Evolutionary conservation across 768 basidiomycete species (phyloP), one percentile per base, ranked within the genome.

Genomic region (Tricholoma terreum): DNA sequence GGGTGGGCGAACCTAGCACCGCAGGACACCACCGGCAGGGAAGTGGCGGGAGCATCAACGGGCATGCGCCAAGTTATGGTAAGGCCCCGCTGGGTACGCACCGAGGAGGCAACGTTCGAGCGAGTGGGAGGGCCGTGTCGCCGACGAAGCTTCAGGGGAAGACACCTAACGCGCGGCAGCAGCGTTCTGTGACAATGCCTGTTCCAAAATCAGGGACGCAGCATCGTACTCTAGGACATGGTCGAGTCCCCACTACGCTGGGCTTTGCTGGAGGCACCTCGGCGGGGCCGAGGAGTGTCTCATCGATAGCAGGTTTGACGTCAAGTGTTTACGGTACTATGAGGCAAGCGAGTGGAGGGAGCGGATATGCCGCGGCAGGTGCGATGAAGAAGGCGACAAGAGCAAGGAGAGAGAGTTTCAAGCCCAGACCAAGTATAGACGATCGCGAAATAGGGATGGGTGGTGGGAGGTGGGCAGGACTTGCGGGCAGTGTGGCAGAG

Each of bases 401-500:
- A 51, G 81, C 82, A 38, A 72, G 79, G 58, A 78, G 87, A 60
- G 90, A 93, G 74, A 93, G 90, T 70, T 94, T 93, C 71, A 89
- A 84, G 67, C 92, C 92, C 9, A 77, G 92, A 34, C 83, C 89
- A 42, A 92, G 90, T 63, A 71, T 84, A 17, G 90, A 92, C 61
- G 76, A 67, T 50, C 33, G 24, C 5, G 75, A 75, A 55, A 58
- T 66, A 36, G 65, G 65, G 17, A 56, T 60, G 46, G 61, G 69
- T 58, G 61, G 60, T 27, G 64, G 64, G 30, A 68, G 67, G 48
- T 64, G 65, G 30, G 60, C 60, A 30, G 67, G 69, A 51, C 71
- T 69, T 65, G 71, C 73, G 14, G 72, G 63, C 3, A 69, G 67
- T 56, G 77, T 82, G 17, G 75, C 71, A 63, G 83, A 83, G 64